A percentile compares a stretch with the other conserved stretches of the same genome.
Conservation (phyloP, 805 yeast genomes). For the Ogataea thermomethanolica region DNA sequence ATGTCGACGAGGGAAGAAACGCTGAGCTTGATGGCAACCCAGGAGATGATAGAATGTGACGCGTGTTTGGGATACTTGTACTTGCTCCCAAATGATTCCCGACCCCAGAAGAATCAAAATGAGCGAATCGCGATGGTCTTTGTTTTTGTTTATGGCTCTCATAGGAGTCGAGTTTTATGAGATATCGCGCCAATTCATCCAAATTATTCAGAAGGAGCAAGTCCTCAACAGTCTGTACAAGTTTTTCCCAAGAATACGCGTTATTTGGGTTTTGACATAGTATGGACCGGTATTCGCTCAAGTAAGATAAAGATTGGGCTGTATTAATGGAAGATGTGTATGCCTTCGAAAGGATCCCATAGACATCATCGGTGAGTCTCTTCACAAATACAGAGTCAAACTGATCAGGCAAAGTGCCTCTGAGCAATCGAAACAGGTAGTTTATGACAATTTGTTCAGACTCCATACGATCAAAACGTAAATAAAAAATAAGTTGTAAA, state of each 20-base stretch:
- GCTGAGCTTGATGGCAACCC: constrained; percentile 5
- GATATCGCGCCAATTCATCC: constrained; percentile 22
- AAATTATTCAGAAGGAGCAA: constrained; percentile 14
- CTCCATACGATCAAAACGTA: constrained; percentile 12
- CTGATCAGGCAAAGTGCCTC: constrained; percentile 14
- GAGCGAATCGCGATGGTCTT: constrained; percentile 1
- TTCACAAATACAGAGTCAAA: constrained; percentile 13
- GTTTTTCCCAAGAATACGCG: constrained; percentile 15
- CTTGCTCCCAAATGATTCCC: constrained; percentile 10
- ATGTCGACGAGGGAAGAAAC: constrained; percentile 1
- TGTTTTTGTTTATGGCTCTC: constrained; percentile 6
- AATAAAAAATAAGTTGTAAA: constrained; percentile 3
- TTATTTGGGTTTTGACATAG: constrained; percentile 8
- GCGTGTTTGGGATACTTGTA: constrained; percentile 9
- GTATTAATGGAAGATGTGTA: constrained; percentile 2
- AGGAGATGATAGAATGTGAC: constrained; percentile 10
- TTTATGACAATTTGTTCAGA: constrained; percentile 22
- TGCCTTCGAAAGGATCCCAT: constrained; percentile 12
- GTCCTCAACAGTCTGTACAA: constrained; percentile 22
- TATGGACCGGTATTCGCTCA: constrained; percentile 10
- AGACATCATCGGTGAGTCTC: constrained; percentile 14
- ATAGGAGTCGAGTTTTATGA: constrained; percentile 21
- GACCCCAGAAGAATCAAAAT: constrained; percentile 4
- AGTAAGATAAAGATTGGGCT: constrained; percentile 3
- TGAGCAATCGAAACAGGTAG: constrained; percentile 21